Conservation (phyloP, 1,139 yeast species). For the Hyphopichia wangnamkhiaoensis region DNA sequence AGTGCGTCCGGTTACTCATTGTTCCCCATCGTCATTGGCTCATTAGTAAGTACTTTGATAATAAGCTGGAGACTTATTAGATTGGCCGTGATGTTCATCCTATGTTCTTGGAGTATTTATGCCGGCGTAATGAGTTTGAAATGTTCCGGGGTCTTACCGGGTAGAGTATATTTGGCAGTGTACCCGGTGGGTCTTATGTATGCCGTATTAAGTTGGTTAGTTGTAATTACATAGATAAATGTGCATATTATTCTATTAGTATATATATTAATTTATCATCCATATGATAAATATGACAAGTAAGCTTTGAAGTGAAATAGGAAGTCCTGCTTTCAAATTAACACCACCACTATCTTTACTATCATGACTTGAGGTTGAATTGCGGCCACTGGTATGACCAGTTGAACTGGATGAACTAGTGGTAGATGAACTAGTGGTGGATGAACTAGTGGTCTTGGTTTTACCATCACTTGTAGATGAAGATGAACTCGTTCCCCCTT, state of each 20-base stretch:
- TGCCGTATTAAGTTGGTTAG: slow-evolving; percentile 74
- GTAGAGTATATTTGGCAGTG: slow-evolving; percentile 69
- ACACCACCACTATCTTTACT: slow-evolving; percentile 2
- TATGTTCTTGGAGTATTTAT: slow-evolving; percentile 73
- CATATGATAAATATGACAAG: too few species aligned
- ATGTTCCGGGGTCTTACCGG: slow-evolving; percentile 68
- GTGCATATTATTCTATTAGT: not conserved
- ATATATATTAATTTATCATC: not conserved
- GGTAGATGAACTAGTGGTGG: not conserved
- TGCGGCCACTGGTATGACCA: not conserved
- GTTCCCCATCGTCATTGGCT: slow-evolving; percentile 74
- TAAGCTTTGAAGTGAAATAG: not conserved
- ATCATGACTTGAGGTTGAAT: not conserved
- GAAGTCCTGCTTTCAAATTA: slow-evolving; percentile 1
- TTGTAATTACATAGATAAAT: slow-evolving; percentile 57
- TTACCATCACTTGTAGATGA: not conserved
- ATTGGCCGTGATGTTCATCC: slow-evolving; percentile 49
- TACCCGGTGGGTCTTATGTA: slow-evolving; percentile 81
- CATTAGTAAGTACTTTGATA: slow-evolving; percentile 58
- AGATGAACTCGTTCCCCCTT: not conserved
- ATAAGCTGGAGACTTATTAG: slow-evolving; percentile 54
- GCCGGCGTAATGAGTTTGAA: slow-evolving; percentile 67
- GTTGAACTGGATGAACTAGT: not conserved
- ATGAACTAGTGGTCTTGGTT: not conserved
- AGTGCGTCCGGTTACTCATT: slow-evolving; percentile 81